These are phyloP conservation scores for Syzygium grande DNA, from an alignment of 345 rosid species.

Conservation along the genomic window DNA sequence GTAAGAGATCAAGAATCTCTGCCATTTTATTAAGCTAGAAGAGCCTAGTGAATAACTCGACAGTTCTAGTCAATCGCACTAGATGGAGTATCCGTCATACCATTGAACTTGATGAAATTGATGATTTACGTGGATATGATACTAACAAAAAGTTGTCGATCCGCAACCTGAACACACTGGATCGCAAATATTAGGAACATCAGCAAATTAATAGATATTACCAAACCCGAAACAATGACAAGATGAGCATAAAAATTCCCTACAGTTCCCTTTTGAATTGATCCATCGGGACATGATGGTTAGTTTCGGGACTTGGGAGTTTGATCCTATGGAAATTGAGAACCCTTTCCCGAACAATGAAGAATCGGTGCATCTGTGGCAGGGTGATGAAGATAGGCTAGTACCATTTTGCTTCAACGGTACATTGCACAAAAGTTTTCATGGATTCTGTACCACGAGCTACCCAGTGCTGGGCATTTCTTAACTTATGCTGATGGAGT, in stretches of 20 bases:
- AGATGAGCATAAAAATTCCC: not conserved
- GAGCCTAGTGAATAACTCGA: not conserved
- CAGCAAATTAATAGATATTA: not conserved
- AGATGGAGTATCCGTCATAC: not conserved
- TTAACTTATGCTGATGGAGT: constrained; percentile 32
- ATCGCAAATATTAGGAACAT: not conserved
- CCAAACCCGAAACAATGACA: constrained; percentile 34
- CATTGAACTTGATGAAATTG: not conserved
- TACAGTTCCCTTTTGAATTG: constrained; percentile 16
- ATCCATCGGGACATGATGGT: constrained; percentile 47
- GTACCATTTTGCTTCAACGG: constrained; percentile 39
- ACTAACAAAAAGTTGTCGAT: not conserved
- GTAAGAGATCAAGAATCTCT: not conserved
- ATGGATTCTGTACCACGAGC: constrained; percentile 51
- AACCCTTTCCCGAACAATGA: constrained; percentile 48
- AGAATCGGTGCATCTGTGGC: constrained; percentile 55
- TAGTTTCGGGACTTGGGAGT: constrained; percentile 67
- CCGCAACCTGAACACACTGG: not conserved
- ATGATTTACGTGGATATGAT: not conserved
- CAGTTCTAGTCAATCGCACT: not conserved
- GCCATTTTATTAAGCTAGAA: not conserved
- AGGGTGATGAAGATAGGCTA: constrained; percentile 58
- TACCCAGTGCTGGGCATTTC: constrained; percentile 43
- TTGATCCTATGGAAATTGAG: constrained; percentile 48
- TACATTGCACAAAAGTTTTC: constrained; percentile 28